Base-by-base conservation (phyloP, 2,329 filamentous ascomycete species). In the Lecanicillium sp. region DNA sequence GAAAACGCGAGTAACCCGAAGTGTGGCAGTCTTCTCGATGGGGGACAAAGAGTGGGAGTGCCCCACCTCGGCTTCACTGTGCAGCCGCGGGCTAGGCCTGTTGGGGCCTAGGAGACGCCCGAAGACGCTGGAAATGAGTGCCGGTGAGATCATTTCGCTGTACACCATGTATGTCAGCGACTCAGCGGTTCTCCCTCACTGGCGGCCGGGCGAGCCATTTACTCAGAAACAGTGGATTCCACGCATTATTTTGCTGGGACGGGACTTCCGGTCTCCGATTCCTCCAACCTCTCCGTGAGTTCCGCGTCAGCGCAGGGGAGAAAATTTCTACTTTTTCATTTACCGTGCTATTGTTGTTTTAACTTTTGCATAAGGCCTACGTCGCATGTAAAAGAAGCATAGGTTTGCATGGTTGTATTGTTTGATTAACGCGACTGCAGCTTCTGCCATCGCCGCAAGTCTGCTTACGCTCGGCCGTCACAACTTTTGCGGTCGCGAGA, bases 291-390 rank as follows among this genome's bases (percentile, higher is more conserved):
- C 38, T 43, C 45, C 45, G 45, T 35, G 45, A 48, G 38, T 42
- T 48, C 45, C 45, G 45, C 45, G 45, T 48, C 45, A 48, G 45
- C 45, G 42, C 21, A n/a, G n/a, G n/a, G n/a, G 29, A 29, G 45
- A 42, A 43, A 37, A 42, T 36, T 36, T 36, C 38, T 14, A 12
- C 17, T 7, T 20, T 17, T 26, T 42, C 32, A n/a, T 11, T 17
- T 17, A n/a, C 19, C 14, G n/a, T n/a, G n/a, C n/a, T n/a, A n/a
- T n/a, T n/a, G n/a, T n/a, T 42, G 14, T 30, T 5, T 20, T 24
- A 12, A 12, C 23, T 19, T 35, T 19, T 12, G 17, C 23, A 23
- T n/a, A n/a, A n/a, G n/a, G n/a, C 19, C n/a, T 21, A 29, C 32
- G 4, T 37, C 23, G 8, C 12, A 17, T 24, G 37, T 35, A 32